Evolutionary conservation across 306 rosid genomes (phyloP), one percentile per base, ranked within the genome.

Genomic region (Sesbania bispinosa): DNA sequence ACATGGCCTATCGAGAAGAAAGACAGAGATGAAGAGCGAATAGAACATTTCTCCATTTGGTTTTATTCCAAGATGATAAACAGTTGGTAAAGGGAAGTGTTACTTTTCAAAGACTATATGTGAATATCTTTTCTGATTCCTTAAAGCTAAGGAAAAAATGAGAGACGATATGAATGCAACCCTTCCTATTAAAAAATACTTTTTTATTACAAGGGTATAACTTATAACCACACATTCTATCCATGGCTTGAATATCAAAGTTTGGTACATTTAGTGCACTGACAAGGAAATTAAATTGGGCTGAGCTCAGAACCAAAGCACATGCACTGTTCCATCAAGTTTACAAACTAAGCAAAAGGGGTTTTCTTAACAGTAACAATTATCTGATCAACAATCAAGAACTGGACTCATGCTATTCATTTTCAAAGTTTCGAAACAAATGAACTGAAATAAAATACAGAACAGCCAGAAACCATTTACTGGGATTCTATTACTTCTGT

Each of bases 391-490:
- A 26, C 11, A 8, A 39, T 42, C 66, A 35, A 26, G 53, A 53
- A 69, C 47, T 20, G 4, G 11, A 53, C 35, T 7, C 27, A 29
- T 27, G 26, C 15, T 16, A 51, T 52, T 7, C 15, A 53, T 70
- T 54, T 26, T 33, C 53, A 14, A 50, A 20, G 33, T 14, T 53
- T 69, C n/a, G 39, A 32, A 47, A 42, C 45, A 41, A 24, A 48
- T 11, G 27, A 48, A 48, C 10, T 10, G 41, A 30, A n/a, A n/a
- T n/a, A n/a, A n/a, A n/a, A n/a, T n/a, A n/a, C n/a, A n/a, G n/a
- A n/a, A n/a, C n/a, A n/a, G n/a, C n/a, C 33, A 45, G 48, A 63
- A 69, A 59, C 47, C 47, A 30, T 47, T 58, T 60, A 60, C n/a
- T 69, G 62, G 75, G 35, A 35, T 42, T 70, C 7, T 41, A 57